A percentile compares a stretch with the other conserved stretches of the same genome.
phyloP scores from a whole-genome alignment of 2,329 filamentous ascomycete genomes.

The Stagonosporopsis vannaccii region DNA sequence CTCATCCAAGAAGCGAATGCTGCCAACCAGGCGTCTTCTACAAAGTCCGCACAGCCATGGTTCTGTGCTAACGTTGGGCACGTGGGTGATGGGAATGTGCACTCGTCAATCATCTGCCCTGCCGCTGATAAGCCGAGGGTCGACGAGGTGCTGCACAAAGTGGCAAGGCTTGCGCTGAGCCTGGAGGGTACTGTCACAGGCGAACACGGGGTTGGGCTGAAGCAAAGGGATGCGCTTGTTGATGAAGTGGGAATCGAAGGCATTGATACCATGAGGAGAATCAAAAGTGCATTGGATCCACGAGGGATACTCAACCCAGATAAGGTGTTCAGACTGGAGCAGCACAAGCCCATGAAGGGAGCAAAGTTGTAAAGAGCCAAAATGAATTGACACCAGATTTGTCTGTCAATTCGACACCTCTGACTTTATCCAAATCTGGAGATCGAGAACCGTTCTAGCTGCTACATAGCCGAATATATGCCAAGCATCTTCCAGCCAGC shows the following conservation, averaged over 20 bases:
- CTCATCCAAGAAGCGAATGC: conserved; percentile 59
- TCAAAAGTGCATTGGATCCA: conserved; percentile 80
- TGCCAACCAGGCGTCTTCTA: not conserved
- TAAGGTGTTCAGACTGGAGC: conserved; percentile 64
- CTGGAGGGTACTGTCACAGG: conserved; percentile 86
- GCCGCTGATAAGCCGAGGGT: conserved; percentile 32
- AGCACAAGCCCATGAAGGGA: not conserved
- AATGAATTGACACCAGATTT: not conserved
- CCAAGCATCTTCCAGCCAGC: not conserved
- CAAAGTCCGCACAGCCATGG: conserved; percentile 22
- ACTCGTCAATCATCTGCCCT: conserved; percentile 43
- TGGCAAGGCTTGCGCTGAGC: conserved; percentile 78
- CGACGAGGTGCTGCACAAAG: conserved; percentile 57
- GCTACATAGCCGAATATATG: not conserved
- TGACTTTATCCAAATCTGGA: not conserved
- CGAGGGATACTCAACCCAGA: conserved; percentile 69
- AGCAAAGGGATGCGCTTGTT: conserved; percentile 80
- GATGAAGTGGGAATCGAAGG: conserved; percentile 77
- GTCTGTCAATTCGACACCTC: not conserved
- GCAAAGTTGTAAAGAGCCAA: not conserved
- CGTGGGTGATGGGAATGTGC: conserved; percentile 67
- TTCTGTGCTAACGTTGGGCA: conserved; percentile 68
- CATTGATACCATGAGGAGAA: conserved; percentile 80
- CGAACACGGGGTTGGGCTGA: conserved; percentile 82
- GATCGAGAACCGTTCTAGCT: not conserved